Conservation (phyloP, 1,284 basidiomycete genomes). For the Leucoagaricus sp. region DNA sequence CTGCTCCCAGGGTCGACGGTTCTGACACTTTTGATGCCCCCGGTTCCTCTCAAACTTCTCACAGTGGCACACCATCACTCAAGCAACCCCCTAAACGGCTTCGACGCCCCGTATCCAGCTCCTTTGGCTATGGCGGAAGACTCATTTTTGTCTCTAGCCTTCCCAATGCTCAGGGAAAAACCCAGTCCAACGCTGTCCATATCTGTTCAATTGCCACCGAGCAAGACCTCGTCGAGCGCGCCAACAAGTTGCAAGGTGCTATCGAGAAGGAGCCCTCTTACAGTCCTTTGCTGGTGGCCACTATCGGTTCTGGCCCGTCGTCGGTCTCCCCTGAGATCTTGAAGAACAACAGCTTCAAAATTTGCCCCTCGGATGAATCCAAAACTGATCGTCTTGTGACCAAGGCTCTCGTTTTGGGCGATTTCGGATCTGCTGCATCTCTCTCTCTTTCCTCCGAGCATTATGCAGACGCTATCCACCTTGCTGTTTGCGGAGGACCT, state of each 20-base stretch:
- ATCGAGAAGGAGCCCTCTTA: slow-evolving; percentile 62
- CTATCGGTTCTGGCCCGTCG: slow-evolving; percentile 84
- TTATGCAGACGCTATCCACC: slow-evolving; percentile 92
- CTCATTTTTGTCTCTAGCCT: slow-evolving; percentile 81
- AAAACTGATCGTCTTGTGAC: slow-evolving; percentile 91
- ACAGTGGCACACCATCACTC: slow-evolving; percentile 69
- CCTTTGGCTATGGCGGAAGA: slow-evolving; percentile 94
- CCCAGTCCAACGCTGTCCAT: slow-evolving; percentile 80
- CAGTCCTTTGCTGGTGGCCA: slow-evolving; percentile 80
- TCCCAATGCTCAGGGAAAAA: slow-evolving; percentile 68
- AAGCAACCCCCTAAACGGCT: slow-evolving; percentile 97
- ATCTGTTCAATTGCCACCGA: slow-evolving; percentile 82
- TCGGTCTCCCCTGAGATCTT: slow-evolving; percentile 77
- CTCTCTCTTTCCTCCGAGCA: slow-evolving; percentile 89
- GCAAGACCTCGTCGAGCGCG: slow-evolving; percentile 75
- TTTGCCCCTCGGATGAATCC: slow-evolving; percentile 88
- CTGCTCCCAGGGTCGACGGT: slow-evolving; percentile 56
- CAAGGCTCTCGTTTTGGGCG: slow-evolving; percentile 91
- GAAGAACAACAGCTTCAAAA: slow-evolving; percentile 85
- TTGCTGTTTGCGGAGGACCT: slow-evolving; percentile 80
- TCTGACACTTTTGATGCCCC: slow-evolving; percentile 79
- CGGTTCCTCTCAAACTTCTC: slow-evolving; percentile 52
- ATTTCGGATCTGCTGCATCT: slow-evolving; percentile 92
- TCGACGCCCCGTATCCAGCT: slow-evolving; percentile 77
- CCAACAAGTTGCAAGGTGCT: slow-evolving; percentile 70